phyloP scores from a whole-genome alignment of 805 yeast species.

The Debaryomyces maramus region DNA sequence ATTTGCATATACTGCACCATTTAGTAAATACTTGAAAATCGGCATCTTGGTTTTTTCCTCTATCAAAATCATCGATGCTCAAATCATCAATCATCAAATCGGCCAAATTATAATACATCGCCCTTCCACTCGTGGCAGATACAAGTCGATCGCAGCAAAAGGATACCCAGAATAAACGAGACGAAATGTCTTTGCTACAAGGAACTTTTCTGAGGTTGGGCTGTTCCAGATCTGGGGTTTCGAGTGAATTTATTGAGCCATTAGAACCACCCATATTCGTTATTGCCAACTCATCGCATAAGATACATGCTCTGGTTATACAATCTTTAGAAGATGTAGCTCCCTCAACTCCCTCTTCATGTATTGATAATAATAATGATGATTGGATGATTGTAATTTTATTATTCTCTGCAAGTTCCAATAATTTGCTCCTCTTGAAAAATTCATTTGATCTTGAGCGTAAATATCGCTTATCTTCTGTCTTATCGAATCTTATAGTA shows the following conservation, averaged over 20 bases:
- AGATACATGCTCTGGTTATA: constrained; percentile 21
- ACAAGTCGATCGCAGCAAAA: constrained; percentile 28
- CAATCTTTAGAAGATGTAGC: constrained; percentile 22
- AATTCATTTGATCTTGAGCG: constrained; percentile 21
- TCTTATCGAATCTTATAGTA: constrained; percentile 20
- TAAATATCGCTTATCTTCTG: constrained; percentile 9
- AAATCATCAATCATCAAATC: constrained; percentile 25
- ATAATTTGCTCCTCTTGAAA: constrained; percentile 21
- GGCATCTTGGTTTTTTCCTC: constrained; percentile 10
- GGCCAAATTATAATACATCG: constrained; percentile 22
- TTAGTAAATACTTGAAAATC: constrained; percentile 23
- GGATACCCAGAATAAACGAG: constrained; percentile 27
- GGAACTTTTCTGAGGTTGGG: background rate
- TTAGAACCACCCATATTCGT: constrained; percentile 25
- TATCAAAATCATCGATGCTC: constrained; percentile 22
- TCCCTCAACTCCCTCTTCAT: constrained; percentile 30
- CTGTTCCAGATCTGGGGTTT: background rate
- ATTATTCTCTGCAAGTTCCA: constrained; percentile 23
- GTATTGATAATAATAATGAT: constrained; percentile 21
- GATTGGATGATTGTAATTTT: constrained; percentile 28
- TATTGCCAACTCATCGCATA: constrained; percentile 26
- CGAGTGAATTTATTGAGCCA: constrained; percentile 11
- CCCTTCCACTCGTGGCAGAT: constrained; percentile 24
- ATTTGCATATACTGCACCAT: constrained; percentile 20
- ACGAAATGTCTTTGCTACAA: constrained; percentile 15